A percentile compares a stretch with the other conserved stretches of the same genome.
Evolutionary conservation across 2,329 filamentous ascomycete species (phyloP).

Genomic region (Furcasterigmium furcatum): DNA sequence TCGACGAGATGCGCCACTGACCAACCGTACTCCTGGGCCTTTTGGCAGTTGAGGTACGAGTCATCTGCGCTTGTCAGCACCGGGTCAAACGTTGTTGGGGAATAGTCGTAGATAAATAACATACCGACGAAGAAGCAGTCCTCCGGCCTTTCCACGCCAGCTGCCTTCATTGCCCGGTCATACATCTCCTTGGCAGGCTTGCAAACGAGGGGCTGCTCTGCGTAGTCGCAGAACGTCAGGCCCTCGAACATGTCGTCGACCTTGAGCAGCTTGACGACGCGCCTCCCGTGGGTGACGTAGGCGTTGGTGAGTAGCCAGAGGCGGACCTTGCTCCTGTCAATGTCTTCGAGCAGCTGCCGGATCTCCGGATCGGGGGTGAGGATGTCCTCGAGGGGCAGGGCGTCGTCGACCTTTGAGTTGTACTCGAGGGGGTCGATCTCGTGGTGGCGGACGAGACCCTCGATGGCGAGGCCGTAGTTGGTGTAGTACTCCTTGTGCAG

Average conservation of each 20-base stretch:
- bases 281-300: conserved; percentile 80
- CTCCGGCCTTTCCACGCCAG: conserved; percentile 62
- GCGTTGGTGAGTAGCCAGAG: conserved; percentile 97
- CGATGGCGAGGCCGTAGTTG: conserved; percentile 94
- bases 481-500: conserved; percentile 92
- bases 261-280: conserved; percentile 76
- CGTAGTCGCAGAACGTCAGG: conserved; percentile 92
- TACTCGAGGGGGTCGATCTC: conserved; percentile 94
- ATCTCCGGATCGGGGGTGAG: conserved; percentile 76
- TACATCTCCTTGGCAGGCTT: conserved; percentile 86
- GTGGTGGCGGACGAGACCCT: conserved; percentile 90
- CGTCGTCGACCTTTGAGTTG: conserved; percentile 92
- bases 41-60: conserved; percentile 76
- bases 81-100: no score
- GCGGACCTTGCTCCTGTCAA: conserved; percentile 80
- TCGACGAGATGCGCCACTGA: conserved; percentile 83
- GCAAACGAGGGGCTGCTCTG: conserved; percentile 69
- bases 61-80: conserved; percentile 61
- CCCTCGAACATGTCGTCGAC: conserved; percentile 92
- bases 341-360: conserved; percentile 71
- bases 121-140: conserved; percentile 91
- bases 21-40: conserved; percentile 80
- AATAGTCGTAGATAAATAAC: no score
- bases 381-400: conserved; percentile 80
- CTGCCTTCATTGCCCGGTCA: conserved; percentile 83